A percentile compares a stretch with the other conserved stretches of the same genome.
Conservation (phyloP, 2,329 filamentous ascomycete species). For the Stagonosporopsis rhizophila region DNA sequence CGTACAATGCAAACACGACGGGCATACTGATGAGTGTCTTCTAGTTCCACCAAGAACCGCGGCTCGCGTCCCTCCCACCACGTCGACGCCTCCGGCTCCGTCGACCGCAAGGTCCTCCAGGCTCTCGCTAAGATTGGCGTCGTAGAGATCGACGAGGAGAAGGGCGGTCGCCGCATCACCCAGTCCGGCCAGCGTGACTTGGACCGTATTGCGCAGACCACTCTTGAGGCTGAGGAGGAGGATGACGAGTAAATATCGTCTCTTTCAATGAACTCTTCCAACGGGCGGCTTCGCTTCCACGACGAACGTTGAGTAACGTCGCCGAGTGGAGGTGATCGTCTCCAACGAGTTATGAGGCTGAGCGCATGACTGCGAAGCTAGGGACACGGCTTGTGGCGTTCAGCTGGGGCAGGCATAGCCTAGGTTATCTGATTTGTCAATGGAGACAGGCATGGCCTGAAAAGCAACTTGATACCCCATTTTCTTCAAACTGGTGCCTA, state of each 20-base stretch:
- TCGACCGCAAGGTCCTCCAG: conserved; percentile 98
- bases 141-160: conserved; percentile 96
- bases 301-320: background rate
- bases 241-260: conserved; percentile 48
- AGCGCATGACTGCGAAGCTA: background rate
- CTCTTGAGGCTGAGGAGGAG: conserved; percentile 59
- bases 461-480: conserved; percentile 41
- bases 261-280: background rate
- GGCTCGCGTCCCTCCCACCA: conserved; percentile 90
- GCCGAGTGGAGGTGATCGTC: too few relatives aligned
- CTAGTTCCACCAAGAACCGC: conserved; percentile 84
- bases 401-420: conserved; percentile 41
- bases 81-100: conserved; percentile 91
- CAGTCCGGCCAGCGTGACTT: conserved; percentile 98
- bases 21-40: background rate
- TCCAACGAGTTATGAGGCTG: background rate
- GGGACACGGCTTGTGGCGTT: conserved; percentile 48
- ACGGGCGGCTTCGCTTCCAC: background rate
- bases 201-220: conserved; percentile 72
- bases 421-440: conserved; percentile 41
- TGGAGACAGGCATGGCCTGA: conserved; percentile 44
- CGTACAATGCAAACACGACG: too few relatives aligned
- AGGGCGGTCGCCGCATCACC: conserved; percentile 97
- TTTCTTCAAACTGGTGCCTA: conserved; percentile 4
- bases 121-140: conserved; percentile 99